A percentile compares a stretch with the other conserved stretches of the same genome.
Conservation (phyloP, 305 asterid genomes). For the Fraxinus nigra region DNA sequence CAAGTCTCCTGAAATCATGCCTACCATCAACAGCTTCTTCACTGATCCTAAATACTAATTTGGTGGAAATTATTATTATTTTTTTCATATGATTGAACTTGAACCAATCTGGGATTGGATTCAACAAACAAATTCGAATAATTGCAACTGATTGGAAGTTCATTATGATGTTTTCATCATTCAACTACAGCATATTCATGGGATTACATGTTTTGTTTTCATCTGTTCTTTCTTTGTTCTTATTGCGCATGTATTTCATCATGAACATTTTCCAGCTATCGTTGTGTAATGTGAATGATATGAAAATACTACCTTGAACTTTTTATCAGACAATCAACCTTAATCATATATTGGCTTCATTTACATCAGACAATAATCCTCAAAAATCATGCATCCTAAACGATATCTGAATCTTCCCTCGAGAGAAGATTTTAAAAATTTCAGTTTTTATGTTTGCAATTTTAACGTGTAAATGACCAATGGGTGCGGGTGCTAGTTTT, state of each 20-base stretch:
- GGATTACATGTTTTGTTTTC: conserved; percentile 7
- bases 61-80: not conserved
- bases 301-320: no score
- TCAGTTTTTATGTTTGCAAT: no score
- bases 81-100: conserved; percentile 24
- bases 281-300: not conserved
- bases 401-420: no score
- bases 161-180: not conserved
- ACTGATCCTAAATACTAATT: conserved; percentile 55
- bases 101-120: not conserved
- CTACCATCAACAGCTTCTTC: conserved; percentile 65
- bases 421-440: no score
- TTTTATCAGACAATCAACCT: not conserved
- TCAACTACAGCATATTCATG: conserved; percentile 1
- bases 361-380: no score
- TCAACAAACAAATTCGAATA: conserved; percentile 23
- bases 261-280: not conserved
- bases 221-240: not conserved
- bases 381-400: no score
- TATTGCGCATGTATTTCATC: not conserved
- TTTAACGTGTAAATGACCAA: no score
- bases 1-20: conserved; percentile 69
- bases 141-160: conserved; percentile 6
- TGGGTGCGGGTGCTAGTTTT: no score
- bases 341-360: not conserved